These are phyloP conservation scores for Trichoderma brevicompactum DNA, from an alignment of 2,329 filamentous ascomycete species.

Conservation along the genomic window DNA sequence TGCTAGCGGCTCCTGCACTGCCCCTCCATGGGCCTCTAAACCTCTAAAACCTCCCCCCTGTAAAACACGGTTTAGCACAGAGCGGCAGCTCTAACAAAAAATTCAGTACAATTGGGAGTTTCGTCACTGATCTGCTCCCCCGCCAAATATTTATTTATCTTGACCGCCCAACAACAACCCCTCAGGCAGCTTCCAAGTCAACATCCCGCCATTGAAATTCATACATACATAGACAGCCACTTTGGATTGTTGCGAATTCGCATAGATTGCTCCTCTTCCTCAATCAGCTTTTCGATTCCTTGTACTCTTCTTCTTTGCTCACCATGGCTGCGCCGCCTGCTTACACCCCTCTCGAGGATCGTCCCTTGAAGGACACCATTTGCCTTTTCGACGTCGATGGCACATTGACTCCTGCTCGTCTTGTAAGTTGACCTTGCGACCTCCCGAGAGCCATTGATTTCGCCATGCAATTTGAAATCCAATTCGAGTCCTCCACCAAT, in stretches of 20 bases:
- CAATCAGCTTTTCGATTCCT: neutral
- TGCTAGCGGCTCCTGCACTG: neutral
- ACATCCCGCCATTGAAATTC: conserved; percentile 9
- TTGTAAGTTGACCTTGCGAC: conserved; percentile 54
- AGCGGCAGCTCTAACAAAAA: neutral
- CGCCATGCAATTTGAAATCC: neutral
- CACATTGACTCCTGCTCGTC: conserved; percentile 82
- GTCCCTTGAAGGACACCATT: conserved; percentile 90
- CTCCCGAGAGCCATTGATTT: neutral
- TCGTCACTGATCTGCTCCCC: conserved; percentile 8
- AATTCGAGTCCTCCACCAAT: neutral
- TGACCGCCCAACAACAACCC: conserved; percentile 32
- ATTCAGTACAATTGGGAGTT: neutral
- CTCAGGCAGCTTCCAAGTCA: conserved; percentile 2
- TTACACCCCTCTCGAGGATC: conserved; percentile 78
- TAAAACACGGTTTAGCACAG: neutral
- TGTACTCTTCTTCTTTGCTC: conserved; percentile 20
- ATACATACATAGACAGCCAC: too few relatives aligned
- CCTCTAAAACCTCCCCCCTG: neutral
- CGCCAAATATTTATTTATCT: conserved; percentile 12
- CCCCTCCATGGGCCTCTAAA: neutral
- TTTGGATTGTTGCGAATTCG: neutral
- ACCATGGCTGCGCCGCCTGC: conserved; percentile 50
- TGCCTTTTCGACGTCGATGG: conserved; percentile 95
- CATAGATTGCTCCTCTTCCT: neutral